Evolutionary conservation across 306 rosid species (phyloP).

Genomic region (Citrullus colocynthis): DNA sequence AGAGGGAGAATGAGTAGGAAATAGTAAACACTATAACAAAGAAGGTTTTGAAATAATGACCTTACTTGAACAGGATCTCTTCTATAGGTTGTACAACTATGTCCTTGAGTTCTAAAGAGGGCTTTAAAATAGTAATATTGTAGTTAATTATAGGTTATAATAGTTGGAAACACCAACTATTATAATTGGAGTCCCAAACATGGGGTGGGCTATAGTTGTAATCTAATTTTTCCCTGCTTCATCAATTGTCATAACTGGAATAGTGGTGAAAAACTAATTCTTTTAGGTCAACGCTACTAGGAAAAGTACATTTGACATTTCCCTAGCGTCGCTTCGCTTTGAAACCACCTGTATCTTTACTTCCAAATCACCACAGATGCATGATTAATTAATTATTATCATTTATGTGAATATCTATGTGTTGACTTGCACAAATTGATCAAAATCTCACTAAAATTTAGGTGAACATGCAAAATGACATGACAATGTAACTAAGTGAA

Average conservation of each 20-base stretch:
- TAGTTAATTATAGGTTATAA: too few species aligned
- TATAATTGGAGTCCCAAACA: too few species aligned
- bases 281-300: not conserved
- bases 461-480: not conserved
- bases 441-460: not conserved
- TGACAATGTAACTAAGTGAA: not conserved
- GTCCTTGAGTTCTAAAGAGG: too few species aligned
- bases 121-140: too few species aligned
- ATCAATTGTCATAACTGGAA: not conserved
- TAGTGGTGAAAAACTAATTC: not conserved
- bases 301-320: not conserved
- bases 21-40: too few species aligned
- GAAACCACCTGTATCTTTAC: not conserved
- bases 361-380: not conserved
- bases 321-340: not conserved
- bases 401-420: not conserved
- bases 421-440: not conserved
- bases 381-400: too few species aligned
- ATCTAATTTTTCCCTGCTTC: not conserved
- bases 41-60: too few species aligned
- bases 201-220: not conserved
- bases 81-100: too few species aligned
- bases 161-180: too few species aligned
- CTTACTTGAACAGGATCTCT: too few species aligned
- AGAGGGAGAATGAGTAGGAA: too few species aligned